Evolutionary conservation across 2,329 filamentous ascomycete genomes (phyloP).

Genomic region (Colletotrichum sp.): DNA sequence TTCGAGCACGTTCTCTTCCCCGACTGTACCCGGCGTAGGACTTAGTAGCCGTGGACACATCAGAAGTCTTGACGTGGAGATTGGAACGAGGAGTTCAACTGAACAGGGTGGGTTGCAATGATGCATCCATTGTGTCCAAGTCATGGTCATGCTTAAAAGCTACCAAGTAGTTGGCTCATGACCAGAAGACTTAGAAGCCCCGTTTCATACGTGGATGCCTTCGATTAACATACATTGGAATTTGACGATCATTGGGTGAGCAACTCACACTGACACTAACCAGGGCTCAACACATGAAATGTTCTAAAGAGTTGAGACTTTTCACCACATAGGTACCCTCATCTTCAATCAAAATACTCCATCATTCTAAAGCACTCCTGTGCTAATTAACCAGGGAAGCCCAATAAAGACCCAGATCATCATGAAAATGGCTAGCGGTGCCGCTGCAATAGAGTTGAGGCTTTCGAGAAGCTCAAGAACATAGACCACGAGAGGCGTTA

Average conservation of each 20-base stretch:
- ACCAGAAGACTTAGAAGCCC: too few relatives aligned
- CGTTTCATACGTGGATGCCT: too few relatives aligned
- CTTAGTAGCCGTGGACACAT: rapidly evolving
- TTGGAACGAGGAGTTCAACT: too few relatives aligned
- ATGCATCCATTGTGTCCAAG: too few relatives aligned
- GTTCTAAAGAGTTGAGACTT: rapidly evolving
- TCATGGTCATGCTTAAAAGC: too few relatives aligned
- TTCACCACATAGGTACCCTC: rapidly evolving
- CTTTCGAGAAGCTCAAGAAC: background rate
- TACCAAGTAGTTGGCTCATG: too few relatives aligned
- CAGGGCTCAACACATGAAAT: too few relatives aligned
- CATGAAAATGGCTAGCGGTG: background rate
- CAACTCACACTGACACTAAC: too few relatives aligned
- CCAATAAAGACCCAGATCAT: background rate
- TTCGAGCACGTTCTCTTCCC: rapidly evolving
- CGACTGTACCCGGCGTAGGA: background rate
- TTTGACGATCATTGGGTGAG: too few relatives aligned
- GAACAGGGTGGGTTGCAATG: too few relatives aligned
- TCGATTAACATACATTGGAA: too few relatives aligned
- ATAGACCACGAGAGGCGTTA: rapidly evolving
- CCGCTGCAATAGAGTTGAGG: background rate
- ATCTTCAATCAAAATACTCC: rapidly evolving
- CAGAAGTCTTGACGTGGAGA: too few relatives aligned
- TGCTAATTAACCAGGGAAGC: background rate
- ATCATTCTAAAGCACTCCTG: background rate